Percentiles rank a stretch among this genome's conserved stretches.
Conservation (phyloP, 345 rosid species). For the Citrus australasica region DNA sequence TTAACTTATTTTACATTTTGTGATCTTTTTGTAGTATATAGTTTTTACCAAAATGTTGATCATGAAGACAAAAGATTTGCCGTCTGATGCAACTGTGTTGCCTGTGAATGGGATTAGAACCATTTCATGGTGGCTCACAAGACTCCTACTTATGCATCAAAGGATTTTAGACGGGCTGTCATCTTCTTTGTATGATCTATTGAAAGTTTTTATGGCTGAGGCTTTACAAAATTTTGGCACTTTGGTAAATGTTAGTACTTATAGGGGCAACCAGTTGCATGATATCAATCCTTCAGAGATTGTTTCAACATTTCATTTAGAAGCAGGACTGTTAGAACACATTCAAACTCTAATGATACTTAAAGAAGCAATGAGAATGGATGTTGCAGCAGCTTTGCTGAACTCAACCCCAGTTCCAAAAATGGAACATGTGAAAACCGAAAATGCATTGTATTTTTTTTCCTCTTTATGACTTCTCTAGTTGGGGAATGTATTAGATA, state of each 20-base stretch:
- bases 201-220: conserved; percentile 68
- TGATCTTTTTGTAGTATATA: conserved; percentile 51
- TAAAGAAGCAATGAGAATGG: neutral
- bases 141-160: conserved; percentile 70
- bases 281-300: conserved; percentile 50
- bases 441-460: too few relatives aligned
- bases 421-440: too few relatives aligned
- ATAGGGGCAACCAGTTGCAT: conserved; percentile 50
- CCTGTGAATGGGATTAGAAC: conserved; percentile 47
- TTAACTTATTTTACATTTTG: too few relatives aligned
- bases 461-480: neutral
- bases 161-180: conserved; percentile 77
- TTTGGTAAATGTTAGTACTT: conserved; percentile 48
- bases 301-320: conserved; percentile 63
- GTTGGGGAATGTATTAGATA: neutral
- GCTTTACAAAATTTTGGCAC: conserved; percentile 60
- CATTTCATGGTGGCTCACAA: conserved; percentile 89
- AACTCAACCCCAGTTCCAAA: too few relatives aligned
- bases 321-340: conserved; percentile 71
- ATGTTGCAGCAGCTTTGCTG: neutral
- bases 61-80: conserved; percentile 66
- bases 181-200: conserved; percentile 71
- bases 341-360: conserved; percentile 10
- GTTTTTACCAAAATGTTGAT: conserved; percentile 75
- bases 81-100: conserved; percentile 42